phyloP scores from a whole-genome alignment of 495 filamentous ascomycete species.

The Penicillium flavigenum region DNA sequence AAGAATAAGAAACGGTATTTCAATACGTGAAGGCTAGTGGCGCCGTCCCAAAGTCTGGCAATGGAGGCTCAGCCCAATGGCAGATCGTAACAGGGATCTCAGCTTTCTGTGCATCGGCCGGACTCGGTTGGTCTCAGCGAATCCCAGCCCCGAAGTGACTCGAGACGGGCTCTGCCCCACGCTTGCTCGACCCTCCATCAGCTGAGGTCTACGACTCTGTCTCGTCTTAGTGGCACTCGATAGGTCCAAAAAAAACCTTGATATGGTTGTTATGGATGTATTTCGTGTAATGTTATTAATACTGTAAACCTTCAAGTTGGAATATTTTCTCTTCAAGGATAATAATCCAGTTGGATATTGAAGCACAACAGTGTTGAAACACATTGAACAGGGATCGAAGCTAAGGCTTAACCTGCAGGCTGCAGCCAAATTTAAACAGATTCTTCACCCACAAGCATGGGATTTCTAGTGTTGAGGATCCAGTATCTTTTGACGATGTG shows the following conservation, averaged over 20 bases:
- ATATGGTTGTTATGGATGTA: conserved; percentile 9
- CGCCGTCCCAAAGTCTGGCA: conserved; percentile 26
- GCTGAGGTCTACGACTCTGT: conserved; percentile 25
- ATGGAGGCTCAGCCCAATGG: conserved; percentile 33
- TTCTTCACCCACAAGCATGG: conserved; percentile 6
- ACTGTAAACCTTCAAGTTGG: background rate
- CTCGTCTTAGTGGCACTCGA: conserved; percentile 20
- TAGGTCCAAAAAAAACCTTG: conserved; percentile 18
- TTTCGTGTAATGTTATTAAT: conserved; percentile 4
- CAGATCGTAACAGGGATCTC: conserved; percentile 35
- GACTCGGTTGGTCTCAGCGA: conserved; percentile 25
- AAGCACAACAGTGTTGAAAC: conserved; percentile 6
- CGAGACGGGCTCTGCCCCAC: conserved; percentile 30
- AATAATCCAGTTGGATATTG: background rate
- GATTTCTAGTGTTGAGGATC: background rate
- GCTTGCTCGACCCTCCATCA: conserved; percentile 34
- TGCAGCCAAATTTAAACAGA: conserved; percentile 9
- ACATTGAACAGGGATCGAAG: background rate
- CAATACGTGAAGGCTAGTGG: conserved; percentile 16
- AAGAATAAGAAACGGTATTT: background rate
- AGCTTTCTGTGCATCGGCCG: conserved; percentile 23
- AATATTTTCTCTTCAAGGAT: background rate
- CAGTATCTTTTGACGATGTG: background rate
- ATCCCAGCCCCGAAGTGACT: conserved; percentile 28
- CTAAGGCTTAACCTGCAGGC: conserved; percentile 7